phyloP scores from a whole-genome alignment of 768 basidiomycete species.

The Suillus subluteus region DNA sequence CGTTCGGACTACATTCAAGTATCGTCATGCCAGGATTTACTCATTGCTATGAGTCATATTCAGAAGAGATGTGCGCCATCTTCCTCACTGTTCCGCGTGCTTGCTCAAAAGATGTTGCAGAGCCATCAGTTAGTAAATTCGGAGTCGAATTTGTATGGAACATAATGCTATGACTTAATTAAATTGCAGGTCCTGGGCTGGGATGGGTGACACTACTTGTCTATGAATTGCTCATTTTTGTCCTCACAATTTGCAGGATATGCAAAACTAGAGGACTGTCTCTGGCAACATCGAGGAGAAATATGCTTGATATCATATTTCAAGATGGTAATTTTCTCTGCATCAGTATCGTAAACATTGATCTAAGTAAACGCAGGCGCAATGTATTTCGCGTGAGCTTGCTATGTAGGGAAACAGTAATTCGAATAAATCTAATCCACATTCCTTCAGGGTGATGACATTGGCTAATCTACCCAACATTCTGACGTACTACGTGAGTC shows the following conservation, averaged over 20 bases:
- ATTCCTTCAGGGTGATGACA: constrained; percentile 49
- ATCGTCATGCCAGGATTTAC: not conserved
- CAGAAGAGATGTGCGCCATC: not conserved
- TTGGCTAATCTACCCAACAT: constrained; percentile 53
- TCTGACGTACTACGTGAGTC: constrained; percentile 41
- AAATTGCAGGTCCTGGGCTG: constrained; percentile 30
- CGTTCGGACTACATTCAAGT: not conserved
- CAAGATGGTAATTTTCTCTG: constrained; percentile 49
- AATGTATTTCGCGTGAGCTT: constrained; percentile 56
- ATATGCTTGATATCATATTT: constrained; percentile 46
- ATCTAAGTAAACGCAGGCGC: constrained; percentile 40
- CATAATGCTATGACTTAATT: not conserved
- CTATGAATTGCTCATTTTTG: constrained; percentile 20
- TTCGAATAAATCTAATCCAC: not conserved
- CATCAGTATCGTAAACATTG: not conserved
- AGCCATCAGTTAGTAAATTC: not conserved
- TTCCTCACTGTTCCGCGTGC: not conserved
- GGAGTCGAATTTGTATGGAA: not conserved
- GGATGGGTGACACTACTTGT: constrained; percentile 57
- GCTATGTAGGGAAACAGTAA: not conserved
- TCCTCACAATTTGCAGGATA: constrained; percentile 35
- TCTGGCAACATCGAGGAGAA: constrained; percentile 29
- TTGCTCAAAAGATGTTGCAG: not conserved
- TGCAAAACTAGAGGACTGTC: constrained; percentile 35
- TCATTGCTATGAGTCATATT: not conserved